Evolutionary conservation across 805 yeast species (phyloP).

Genomic region (Pachysolen tannophilus): DNA sequence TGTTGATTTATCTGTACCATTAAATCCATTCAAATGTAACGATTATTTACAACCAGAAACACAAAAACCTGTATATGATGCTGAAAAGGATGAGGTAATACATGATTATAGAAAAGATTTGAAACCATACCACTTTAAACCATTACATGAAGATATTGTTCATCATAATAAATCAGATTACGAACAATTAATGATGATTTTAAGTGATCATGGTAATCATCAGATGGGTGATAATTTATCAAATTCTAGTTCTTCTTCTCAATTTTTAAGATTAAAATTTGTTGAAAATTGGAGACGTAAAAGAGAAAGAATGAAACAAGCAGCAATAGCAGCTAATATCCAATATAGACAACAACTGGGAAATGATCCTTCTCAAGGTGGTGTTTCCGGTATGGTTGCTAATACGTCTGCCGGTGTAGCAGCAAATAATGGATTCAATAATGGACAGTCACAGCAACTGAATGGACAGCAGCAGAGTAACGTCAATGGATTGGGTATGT

Average conservation of each 20-base stretch:
- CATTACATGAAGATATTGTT: constrained; percentile 51
- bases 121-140: constrained; percentile 20
- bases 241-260: constrained; percentile 32
- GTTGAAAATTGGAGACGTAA: constrained; percentile 80
- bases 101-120: constrained; percentile 30
- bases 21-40: constrained; percentile 53
- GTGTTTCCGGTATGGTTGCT: too few species aligned
- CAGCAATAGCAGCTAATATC: constrained; percentile 22
- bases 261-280: constrained; percentile 80
- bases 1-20: constrained; percentile 63
- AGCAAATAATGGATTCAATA: background rate
- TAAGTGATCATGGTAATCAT: constrained; percentile 23
- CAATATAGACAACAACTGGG: too few species aligned
- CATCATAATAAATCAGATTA: constrained; percentile 62
- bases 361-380: too few species aligned
- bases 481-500: constrained; percentile 4
- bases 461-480: too few species aligned
- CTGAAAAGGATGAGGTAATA: constrained; percentile 19
- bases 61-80: constrained; percentile 32
- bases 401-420: constrained; percentile 3
- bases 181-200: constrained; percentile 79
- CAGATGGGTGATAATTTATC: constrained; percentile 27
- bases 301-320: constrained; percentile 44
- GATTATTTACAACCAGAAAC: constrained; percentile 40
- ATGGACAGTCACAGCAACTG: background rate